Evolutionary conservation across 1,139 yeast genomes (phyloP).

Genomic region (Scheffersomyces illinoinensis): DNA sequence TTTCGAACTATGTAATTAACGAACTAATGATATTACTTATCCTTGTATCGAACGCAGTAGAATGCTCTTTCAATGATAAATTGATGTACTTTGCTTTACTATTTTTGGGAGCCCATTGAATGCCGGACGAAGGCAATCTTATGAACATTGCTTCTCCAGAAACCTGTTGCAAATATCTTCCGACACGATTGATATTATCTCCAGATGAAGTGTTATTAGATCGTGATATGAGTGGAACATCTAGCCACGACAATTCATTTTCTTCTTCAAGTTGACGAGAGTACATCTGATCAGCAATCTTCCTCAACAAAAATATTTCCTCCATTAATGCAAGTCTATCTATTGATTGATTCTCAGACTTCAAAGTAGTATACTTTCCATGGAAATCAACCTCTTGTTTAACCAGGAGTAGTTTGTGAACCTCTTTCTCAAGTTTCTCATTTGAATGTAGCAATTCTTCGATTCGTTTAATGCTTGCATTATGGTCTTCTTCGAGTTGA

Average conservation of each 20-base stretch:
- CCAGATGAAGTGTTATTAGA: neutral
- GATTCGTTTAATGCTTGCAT: conserved; percentile 14
- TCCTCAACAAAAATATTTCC: conserved; percentile 37
- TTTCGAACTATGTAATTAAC: neutral
- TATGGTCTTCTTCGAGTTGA: conserved; percentile 19
- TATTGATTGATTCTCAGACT: conserved; percentile 35
- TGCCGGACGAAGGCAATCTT: conserved; percentile 7
- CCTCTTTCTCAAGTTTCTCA: conserved; percentile 15
- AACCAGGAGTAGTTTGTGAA: neutral
- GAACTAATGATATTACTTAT: neutral
- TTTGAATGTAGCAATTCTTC: conserved; percentile 15
- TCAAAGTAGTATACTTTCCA: conserved; percentile 22
- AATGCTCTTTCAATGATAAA: conserved; percentile 10
- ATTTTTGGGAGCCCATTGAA: conserved; percentile 22
- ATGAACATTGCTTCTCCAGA: conserved; percentile 10
- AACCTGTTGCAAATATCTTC: conserved; percentile 6
- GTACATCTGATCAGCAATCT: conserved; percentile 15
- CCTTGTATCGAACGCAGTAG: neutral
- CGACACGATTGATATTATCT: conserved; percentile 3
- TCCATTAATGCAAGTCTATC: conserved; percentile 33
- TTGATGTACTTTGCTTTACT: conserved; percentile 21
- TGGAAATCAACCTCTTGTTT: conserved; percentile 6
- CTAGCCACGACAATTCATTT: conserved; percentile 21
- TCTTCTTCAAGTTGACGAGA: conserved; percentile 3
- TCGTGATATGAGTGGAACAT: neutral